Base-by-base conservation (phyloP, 495 filamentous ascomycete genomes). In the Thermochaetoides thermophila region DNA sequence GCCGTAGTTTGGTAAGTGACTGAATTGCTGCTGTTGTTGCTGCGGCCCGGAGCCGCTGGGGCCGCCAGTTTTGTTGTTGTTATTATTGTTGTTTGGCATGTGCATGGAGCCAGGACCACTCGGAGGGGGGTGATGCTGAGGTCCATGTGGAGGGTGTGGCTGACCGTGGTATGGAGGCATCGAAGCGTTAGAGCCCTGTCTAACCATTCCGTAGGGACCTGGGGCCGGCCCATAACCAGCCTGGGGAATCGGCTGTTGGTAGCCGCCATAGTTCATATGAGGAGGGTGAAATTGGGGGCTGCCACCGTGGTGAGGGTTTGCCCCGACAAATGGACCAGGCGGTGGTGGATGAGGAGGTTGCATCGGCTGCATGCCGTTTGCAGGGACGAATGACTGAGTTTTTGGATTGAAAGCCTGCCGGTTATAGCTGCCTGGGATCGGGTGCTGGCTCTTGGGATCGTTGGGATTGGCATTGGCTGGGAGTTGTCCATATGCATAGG, bases 361-460 rank as follows among this genome's bases (percentile, higher is more conserved):
- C 63, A 69, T 46, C 3, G 63, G 52, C 3, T 61, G 52, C 14
- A 68, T 63, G 12, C 57, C 50, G 42, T 45, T 63, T 7, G 68
- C 65, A 14, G 86, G 86, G 26, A 93, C 70, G 48, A 95, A 95
- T 2, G 83, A 74, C 38, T 85, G 79, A 8, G 81, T 93, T 54
- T 92, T 84, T 0, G 86, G 86, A 44, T 95, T 93, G 63, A 95
- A 93, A 14, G 78, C 69, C 46, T 83, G 78, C 15, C 84, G 65
- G 47, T 74, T 79, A 53, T 78, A 91, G 55, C 76, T 84, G 12
- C 80, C 82, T 10, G 82, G 81, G 26, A 92, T 68, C 18, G 80
- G 76, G 49, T 89, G 81, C 38, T 76, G 67, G 29, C 67, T 73
- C 48, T 78, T 74, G 26, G 76, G 64, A 32, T 73, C 68, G 24